These are phyloP conservation scores for Pelargonium fulgidum DNA, from an alignment of 441 rosid species.

Conservation along the genomic window DNA sequence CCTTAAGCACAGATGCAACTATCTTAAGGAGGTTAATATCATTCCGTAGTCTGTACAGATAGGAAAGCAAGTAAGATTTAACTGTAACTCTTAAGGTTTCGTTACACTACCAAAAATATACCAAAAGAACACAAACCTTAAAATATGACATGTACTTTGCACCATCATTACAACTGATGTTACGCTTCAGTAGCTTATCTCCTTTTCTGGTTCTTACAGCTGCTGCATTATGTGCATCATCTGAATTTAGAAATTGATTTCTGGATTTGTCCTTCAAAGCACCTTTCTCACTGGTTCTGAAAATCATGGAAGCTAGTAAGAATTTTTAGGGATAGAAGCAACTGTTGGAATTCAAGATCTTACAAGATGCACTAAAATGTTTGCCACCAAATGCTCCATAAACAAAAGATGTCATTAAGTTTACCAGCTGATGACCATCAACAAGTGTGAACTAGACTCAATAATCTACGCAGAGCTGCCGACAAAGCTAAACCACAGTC, in stretches of 20 bases:
- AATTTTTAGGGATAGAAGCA: slow-evolving; percentile 15
- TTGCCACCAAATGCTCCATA: slow-evolving; percentile 2
- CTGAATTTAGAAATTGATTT: slow-evolving; percentile 32
- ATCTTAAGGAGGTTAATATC: too few relatives aligned
- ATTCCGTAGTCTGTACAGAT: too few relatives aligned
- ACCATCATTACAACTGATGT: slow-evolving; percentile 59
- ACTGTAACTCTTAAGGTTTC: slow-evolving; percentile 1
- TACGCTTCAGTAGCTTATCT: slow-evolving; percentile 46
- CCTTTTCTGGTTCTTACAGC: slow-evolving; percentile 34
- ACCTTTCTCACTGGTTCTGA: slow-evolving; percentile 36
- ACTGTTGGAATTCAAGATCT: slow-evolving; percentile 9
- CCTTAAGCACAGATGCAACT: too few relatives aligned
- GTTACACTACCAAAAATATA: slow-evolving; percentile 8
- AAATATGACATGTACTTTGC: slow-evolving; percentile 82
- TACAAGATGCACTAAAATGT: not conserved
- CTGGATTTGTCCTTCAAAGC: slow-evolving; percentile 34
- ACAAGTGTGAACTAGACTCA: not conserved
- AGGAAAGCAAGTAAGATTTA: not conserved
- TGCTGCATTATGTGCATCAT: slow-evolving; percentile 28
- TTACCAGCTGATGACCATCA: not conserved
- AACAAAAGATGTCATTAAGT: too few relatives aligned
- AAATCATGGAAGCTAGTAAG: slow-evolving; percentile 15
- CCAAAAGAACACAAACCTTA: slow-evolving; percentile 47
- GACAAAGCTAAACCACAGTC: not conserved
- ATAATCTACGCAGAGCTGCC: not conserved